Percentiles rank a stretch among this genome's conserved stretches.
These are phyloP conservation scores for Metschnikowia henanensis DNA, from an alignment of 805 yeast genomes.

Conservation along the genomic window DNA sequence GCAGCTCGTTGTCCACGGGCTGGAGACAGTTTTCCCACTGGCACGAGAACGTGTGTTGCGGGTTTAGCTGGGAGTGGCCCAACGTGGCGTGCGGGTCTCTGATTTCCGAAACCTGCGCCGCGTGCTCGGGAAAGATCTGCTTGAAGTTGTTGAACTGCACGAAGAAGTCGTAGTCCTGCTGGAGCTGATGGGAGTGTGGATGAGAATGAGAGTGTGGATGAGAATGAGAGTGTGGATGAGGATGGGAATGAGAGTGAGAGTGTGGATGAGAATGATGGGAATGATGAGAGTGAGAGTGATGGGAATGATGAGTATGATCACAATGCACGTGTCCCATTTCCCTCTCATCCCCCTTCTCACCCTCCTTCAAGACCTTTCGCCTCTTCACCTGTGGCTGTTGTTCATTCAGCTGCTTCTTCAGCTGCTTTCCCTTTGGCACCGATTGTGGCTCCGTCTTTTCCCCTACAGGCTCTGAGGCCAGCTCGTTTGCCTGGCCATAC, in stretches of 20 bases:
- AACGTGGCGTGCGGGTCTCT: background rate
- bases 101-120: conserved; percentile 1
- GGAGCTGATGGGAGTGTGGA: conserved; percentile 4
- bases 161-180: conserved; percentile 39
- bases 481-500: background rate
- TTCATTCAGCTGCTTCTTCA: background rate
- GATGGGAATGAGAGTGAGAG: too few species aligned
- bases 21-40: conserved; percentile 69
- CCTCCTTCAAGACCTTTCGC: too few species aligned
- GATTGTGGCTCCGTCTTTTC: background rate
- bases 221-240: too few species aligned
- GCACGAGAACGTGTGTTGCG: conserved; percentile 36
- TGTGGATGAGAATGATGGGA: too few species aligned
- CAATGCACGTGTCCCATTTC: too few species aligned
- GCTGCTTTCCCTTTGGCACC: background rate
- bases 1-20: conserved; percentile 32
- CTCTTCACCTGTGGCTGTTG: too few species aligned
- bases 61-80: background rate
- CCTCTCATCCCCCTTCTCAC: too few species aligned
- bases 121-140: conserved; percentile 14
- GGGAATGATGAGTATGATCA: too few species aligned
- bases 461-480: too few species aligned
- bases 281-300: too few species aligned
- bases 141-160: conserved; percentile 35
- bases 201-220: too few species aligned